Evolutionary conservation across 1,284 basidiomycete genomes (phyloP).

Genomic region (Neolentinus lepideus): DNA sequence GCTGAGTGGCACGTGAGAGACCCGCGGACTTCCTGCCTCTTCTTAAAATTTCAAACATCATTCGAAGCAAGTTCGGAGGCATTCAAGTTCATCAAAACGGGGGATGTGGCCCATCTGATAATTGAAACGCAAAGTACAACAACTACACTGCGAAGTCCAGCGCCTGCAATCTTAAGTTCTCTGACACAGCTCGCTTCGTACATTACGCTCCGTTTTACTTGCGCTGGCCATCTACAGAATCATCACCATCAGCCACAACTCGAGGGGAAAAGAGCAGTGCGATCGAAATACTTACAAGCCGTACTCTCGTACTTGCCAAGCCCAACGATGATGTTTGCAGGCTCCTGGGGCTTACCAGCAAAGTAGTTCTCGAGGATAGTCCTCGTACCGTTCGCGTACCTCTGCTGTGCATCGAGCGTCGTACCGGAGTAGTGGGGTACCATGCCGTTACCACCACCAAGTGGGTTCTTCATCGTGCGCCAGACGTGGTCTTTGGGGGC

Average conservation of each 20-base stretch:
- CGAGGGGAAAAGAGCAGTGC: neutral
- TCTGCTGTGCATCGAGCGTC: constrained; percentile 86
- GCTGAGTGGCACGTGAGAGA: too few species aligned
- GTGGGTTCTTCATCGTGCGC: constrained; percentile 77
- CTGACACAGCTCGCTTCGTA: too few species aligned
- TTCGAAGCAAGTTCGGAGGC: too few species aligned
- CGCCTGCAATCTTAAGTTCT: too few species aligned
- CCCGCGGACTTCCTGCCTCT: too few species aligned
- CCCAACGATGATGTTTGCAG: constrained; percentile 78
- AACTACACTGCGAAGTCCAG: too few species aligned
- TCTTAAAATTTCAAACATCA: too few species aligned
- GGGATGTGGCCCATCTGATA: too few species aligned
- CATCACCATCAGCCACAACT: neutral
- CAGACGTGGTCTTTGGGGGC: constrained; percentile 83
- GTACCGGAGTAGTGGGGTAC: constrained; percentile 87
- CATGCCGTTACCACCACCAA: constrained; percentile 80
- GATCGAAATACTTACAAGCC: constrained; percentile 40
- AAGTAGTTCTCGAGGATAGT: constrained; percentile 82
- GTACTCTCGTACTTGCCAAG: constrained; percentile 50
- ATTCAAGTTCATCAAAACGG: too few species aligned
- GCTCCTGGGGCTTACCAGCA: constrained; percentile 58
- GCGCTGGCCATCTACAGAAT: neutral
- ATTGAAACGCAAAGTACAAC: too few species aligned
- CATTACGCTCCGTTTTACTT: neutral
- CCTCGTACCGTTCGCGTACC: constrained; percentile 80